Evolutionary conservation across 345 rosid genomes (phyloP).

Genomic region (Trapa incisa): DNA sequence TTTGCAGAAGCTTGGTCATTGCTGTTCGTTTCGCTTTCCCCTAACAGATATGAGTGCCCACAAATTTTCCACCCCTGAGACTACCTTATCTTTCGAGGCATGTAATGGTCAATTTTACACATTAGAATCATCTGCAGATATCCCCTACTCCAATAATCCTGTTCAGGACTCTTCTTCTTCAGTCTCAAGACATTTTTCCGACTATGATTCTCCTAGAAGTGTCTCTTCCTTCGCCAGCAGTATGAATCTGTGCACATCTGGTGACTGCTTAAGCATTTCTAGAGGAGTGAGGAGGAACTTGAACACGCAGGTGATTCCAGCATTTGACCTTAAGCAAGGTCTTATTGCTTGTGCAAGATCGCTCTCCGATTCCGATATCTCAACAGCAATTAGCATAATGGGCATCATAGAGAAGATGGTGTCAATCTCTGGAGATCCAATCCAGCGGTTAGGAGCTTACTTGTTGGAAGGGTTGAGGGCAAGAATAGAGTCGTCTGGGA

Average conservation of each 20-base stretch:
- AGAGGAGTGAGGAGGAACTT: background rate
- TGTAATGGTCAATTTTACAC: conserved; percentile 3
- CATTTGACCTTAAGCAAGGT: background rate
- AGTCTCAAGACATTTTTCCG: background rate
- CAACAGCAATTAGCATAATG: conserved; percentile 44
- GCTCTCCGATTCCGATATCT: conserved; percentile 31
- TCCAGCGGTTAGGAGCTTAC: conserved; percentile 77
- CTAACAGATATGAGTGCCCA: background rate
- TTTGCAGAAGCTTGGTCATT: background rate
- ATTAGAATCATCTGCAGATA: conserved; percentile 8
- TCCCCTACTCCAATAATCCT: background rate
- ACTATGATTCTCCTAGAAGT: background rate
- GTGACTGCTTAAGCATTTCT: background rate
- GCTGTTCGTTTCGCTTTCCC: background rate
- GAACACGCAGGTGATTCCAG: background rate
- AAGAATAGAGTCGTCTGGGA: conserved; percentile 72
- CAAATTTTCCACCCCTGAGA: background rate
- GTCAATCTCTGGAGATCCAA: conserved; percentile 73
- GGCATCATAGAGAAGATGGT: conserved; percentile 76
- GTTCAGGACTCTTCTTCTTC: background rate
- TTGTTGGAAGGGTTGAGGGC: conserved; percentile 93
- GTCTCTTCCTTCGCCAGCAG: background rate
- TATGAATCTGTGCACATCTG: background rate
- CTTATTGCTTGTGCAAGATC: conserved; percentile 35
- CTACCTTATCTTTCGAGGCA: background rate